These are phyloP conservation scores for Pelargonium australe DNA, from an alignment of 441 rosid genomes.

Conservation along the genomic window DNA sequence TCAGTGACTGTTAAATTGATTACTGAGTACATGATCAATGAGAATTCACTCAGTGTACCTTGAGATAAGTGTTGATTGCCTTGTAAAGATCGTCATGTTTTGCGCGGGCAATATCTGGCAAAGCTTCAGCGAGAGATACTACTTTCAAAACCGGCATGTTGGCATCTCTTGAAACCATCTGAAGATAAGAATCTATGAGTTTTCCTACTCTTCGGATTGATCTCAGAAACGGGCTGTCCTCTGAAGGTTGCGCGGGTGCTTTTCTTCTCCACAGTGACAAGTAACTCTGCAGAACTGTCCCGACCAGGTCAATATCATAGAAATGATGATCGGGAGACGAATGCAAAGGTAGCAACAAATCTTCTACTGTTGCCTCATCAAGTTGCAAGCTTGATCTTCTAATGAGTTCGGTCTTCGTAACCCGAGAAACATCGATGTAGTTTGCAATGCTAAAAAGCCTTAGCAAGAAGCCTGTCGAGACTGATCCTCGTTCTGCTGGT, in stretches of 20 bases:
- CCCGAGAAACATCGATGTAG: conserved; percentile 57
- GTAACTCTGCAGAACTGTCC: conserved; percentile 59
- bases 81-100: conserved; percentile 82
- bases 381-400: conserved; percentile 68
- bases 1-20: not conserved
- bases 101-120: conserved; percentile 61
- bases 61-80: conserved; percentile 79
- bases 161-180: conserved; percentile 59
- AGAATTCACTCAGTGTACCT: conserved; percentile 34
- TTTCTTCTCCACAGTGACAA: conserved; percentile 71
- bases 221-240: conserved; percentile 35
- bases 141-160: conserved; percentile 55
- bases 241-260: conserved; percentile 32
- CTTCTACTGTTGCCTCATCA: conserved; percentile 62
- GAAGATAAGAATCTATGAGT: conserved; percentile 75
- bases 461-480: conserved; percentile 71
- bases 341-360: conserved; percentile 58
- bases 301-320: conserved; percentile 66
- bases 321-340: conserved; percentile 36
- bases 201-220: conserved; percentile 62
- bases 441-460: conserved; percentile 76
- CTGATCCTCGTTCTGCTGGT: conserved; percentile 82
- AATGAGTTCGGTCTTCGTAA: conserved; percentile 63
- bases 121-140: conserved; percentile 58
- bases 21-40: too few species aligned